Evolutionary conservation across 331 rosid genomes (phyloP).

Genomic region (Phaseolus coccineus): DNA sequence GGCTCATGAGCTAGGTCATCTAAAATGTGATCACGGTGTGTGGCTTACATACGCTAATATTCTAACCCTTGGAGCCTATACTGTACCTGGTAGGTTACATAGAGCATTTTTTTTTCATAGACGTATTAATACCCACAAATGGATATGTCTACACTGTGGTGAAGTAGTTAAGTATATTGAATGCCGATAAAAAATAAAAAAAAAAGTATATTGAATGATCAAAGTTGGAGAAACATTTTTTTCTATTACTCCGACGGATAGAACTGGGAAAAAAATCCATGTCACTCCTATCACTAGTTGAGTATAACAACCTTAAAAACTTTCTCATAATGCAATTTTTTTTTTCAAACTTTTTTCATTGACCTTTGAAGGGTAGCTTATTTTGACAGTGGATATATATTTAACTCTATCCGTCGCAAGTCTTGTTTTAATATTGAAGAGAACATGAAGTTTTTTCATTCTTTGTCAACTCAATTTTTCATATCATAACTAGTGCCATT

Average conservation of each 20-base stretch:
- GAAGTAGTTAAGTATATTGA: neutral
- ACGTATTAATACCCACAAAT: neutral
- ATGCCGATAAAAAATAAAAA: too few species aligned
- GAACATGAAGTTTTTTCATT: conserved; percentile 35
- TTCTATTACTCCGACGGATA: neutral
- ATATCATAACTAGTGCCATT: conserved; percentile 32
- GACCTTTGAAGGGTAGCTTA: conserved; percentile 23
- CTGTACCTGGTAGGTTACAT: conserved; percentile 75
- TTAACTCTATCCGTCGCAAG: neutral
- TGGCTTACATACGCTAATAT: conserved; percentile 98
- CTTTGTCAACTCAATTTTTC: conserved; percentile 9
- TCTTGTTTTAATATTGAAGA: conserved; percentile 16
- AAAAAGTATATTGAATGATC: neutral
- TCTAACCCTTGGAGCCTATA: conserved; percentile 91
- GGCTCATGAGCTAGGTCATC: conserved; percentile 98
- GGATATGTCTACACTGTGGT: conserved; percentile 7
- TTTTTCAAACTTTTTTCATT: neutral
- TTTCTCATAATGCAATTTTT: conserved; percentile 1
- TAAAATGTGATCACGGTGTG: conserved; percentile 97
- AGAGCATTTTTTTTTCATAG: conserved; percentile 7
- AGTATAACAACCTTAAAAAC: conserved; percentile 33
- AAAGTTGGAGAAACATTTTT: conserved; percentile 10
- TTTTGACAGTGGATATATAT: conserved; percentile 15
- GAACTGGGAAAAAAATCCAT: conserved; percentile 29
- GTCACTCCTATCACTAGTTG: conserved; percentile 15